Conservation (phyloP, 352 stramenopile species). For the Pythium brassicae region DNA sequence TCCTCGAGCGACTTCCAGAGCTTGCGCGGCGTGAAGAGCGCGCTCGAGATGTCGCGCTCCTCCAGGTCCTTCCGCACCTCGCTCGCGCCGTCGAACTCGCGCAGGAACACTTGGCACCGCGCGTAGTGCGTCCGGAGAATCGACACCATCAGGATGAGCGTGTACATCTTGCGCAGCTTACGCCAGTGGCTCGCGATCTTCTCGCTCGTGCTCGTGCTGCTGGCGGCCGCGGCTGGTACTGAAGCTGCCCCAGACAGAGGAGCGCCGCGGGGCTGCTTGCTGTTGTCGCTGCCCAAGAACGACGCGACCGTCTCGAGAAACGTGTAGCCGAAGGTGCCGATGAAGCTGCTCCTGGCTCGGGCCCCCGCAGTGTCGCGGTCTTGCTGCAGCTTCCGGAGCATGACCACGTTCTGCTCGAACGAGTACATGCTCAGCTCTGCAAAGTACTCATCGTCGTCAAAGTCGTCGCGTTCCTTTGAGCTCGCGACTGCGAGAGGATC, state of each 20-base stretch:
- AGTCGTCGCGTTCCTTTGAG: slow-evolving; percentile 10
- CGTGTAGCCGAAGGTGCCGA: slow-evolving; percentile 61
- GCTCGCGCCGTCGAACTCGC: slow-evolving; percentile 21
- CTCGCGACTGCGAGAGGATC: slow-evolving; percentile 15
- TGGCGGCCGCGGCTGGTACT: too few species aligned
- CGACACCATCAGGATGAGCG: slow-evolving; percentile 76
- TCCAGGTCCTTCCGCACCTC: slow-evolving; percentile 20
- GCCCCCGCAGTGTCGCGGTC: slow-evolving; percentile 4
- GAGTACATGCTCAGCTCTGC: slow-evolving; percentile 49
- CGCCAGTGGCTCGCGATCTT: slow-evolving; percentile 26
- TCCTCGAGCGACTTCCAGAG: slow-evolving; percentile 65
- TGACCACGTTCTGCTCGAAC: slow-evolving; percentile 52
- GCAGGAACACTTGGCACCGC: slow-evolving; percentile 53
- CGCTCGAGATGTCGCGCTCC: slow-evolving; percentile 65
- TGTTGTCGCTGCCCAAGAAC: slow-evolving; percentile 6
- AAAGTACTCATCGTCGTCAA: slow-evolving; percentile 23
- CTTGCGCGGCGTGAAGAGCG: slow-evolving; percentile 74
- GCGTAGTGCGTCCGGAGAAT: slow-evolving; percentile 73
- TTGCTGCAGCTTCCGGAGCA: slow-evolving; percentile 49
- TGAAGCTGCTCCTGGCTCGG: slow-evolving; percentile 23
- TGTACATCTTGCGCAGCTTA: slow-evolving; percentile 82
- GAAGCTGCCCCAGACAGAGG: too few species aligned
- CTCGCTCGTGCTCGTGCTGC: slow-evolving; percentile 1
- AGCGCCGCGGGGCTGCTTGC: background rate
- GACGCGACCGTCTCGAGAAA: slow-evolving; percentile 46